Evolutionary conservation across 441 rosid genomes (phyloP).

Genomic region (Adansonia gregorii): DNA sequence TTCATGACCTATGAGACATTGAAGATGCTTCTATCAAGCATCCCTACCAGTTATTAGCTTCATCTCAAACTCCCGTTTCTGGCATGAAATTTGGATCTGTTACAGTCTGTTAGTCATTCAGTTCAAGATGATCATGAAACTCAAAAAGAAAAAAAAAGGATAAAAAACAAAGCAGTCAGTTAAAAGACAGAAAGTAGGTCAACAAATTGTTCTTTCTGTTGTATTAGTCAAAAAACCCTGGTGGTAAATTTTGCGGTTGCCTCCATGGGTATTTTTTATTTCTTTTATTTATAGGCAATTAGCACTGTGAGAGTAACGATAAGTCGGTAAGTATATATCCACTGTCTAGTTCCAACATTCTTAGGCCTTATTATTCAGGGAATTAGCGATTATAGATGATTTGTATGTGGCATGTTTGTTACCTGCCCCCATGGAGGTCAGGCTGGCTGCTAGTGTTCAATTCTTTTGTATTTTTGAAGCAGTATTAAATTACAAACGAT

Average conservation of each 20-base stretch:
- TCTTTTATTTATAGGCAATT: constrained; percentile 41
- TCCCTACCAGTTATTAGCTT: constrained; percentile 31
- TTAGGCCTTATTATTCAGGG: constrained; percentile 17
- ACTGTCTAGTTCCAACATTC: constrained; percentile 17
- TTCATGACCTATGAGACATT: constrained; percentile 87
- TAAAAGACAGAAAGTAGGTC: constrained; percentile 5
- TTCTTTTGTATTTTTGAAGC: not conserved
- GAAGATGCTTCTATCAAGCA: constrained; percentile 55
- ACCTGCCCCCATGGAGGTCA: not conserved
- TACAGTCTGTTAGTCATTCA: not conserved
- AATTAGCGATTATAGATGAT: constrained; percentile 30
- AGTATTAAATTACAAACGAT: not conserved
- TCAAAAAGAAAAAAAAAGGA: not conserved
- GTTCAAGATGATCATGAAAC: not conserved
- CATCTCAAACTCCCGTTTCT: constrained; percentile 8
- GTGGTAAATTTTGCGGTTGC: constrained; percentile 56
- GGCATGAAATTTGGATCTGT: not conserved
- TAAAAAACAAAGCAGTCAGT: constrained; percentile 9
- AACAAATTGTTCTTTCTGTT: constrained; percentile 17
- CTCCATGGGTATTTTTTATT: constrained; percentile 29
- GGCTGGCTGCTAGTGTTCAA: not conserved
- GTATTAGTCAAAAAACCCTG: constrained; percentile 29
- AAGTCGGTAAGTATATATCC: not conserved
- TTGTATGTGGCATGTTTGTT: constrained; percentile 20
- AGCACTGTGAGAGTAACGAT: constrained; percentile 13